Conservation (phyloP, 208 protist genomes). For the Tritrichomonas musculus region DNA sequence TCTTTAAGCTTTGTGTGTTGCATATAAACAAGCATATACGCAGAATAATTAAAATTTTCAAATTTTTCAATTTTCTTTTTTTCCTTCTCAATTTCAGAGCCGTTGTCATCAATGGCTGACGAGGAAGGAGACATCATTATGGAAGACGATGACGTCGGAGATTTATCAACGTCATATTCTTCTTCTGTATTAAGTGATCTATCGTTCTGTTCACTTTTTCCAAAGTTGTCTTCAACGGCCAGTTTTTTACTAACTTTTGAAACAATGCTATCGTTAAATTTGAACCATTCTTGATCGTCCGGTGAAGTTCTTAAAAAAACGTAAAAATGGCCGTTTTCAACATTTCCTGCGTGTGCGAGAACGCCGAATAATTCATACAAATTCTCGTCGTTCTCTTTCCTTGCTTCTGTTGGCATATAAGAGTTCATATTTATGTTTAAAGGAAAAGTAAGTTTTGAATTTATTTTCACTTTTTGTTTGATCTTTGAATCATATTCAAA, state of each 20-base stretch:
- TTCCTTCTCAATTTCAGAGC: no score
- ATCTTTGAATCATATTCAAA: slow-evolving; percentile 15
- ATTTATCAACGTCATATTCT: no score
- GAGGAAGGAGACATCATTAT: no score
- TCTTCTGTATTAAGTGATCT: background rate
- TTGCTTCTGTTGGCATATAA: slow-evolving; percentile 13
- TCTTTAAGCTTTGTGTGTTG: background rate
- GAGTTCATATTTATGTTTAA: background rate
- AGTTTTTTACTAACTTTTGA: background rate
- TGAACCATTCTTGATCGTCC: background rate
- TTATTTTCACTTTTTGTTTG: background rate
- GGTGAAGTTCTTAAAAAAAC: background rate
- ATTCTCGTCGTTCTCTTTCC: background rate
- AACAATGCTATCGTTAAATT: background rate
- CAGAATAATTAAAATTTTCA: background rate
- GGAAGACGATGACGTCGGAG: no score
- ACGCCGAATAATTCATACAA: slow-evolving; percentile 31
- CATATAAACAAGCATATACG: slow-evolving; percentile 15
- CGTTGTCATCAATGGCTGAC: no score
- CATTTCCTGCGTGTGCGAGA: background rate
- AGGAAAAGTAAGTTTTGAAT: background rate
- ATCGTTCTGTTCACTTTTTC: background rate
- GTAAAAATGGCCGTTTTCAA: background rate
- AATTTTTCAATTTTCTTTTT: no score
- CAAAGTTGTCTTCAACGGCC: background rate